Percentiles rank a stretch among this genome's conserved stretches.
Evolutionary conservation across 495 filamentous ascomycete genomes (phyloP).

Genomic region (Aspergillus cristatus): DNA sequence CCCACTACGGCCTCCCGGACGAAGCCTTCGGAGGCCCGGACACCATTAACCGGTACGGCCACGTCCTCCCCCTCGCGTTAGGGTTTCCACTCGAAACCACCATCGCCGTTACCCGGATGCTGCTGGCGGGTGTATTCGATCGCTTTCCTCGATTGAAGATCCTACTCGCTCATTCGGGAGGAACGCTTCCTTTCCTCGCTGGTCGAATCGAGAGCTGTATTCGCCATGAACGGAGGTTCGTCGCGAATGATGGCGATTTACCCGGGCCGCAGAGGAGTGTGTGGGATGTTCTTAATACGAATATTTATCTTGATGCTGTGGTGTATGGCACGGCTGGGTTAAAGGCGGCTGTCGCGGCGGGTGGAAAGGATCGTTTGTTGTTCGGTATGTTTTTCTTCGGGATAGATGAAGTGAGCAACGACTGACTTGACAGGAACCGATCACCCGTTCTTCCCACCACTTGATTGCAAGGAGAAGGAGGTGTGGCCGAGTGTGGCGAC

Average conservation of each 20-base stretch:
- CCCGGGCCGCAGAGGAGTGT: conserved; percentile 47
- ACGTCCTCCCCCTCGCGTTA: conserved; percentile 77
- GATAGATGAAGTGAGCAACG: conserved; percentile 2
- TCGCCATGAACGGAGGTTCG: conserved; percentile 63
- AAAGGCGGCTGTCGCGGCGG: conserved; percentile 54
- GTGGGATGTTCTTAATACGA: conserved; percentile 76
- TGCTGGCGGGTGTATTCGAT: conserved; percentile 77
- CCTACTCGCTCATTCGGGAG: conserved; percentile 80
- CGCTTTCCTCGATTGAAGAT: conserved; percentile 59
- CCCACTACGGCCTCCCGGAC: conserved; percentile 81
- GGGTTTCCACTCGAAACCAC: conserved; percentile 94
- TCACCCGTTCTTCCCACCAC: conserved; percentile 90
- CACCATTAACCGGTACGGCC: conserved; percentile 58
- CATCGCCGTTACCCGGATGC: conserved; percentile 83
- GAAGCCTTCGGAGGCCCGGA: conserved; percentile 61
- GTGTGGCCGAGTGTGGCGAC: conserved; percentile 77
- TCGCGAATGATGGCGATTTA: conserved; percentile 39
- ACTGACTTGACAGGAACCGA: conserved; percentile 54
- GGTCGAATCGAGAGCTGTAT: conserved; percentile 86
- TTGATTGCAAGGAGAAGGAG: conserved; percentile 45
- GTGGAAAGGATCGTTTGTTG: conserved; percentile 56
- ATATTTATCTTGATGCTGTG: conserved; percentile 86
- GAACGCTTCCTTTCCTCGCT: conserved; percentile 81
- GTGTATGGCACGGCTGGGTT: conserved; percentile 68
- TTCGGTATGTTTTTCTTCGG: conserved; percentile 49